These are phyloP conservation scores for Pseudocercospora cruenta DNA, from an alignment of 2,329 filamentous ascomycete genomes.

Conservation along the genomic window DNA sequence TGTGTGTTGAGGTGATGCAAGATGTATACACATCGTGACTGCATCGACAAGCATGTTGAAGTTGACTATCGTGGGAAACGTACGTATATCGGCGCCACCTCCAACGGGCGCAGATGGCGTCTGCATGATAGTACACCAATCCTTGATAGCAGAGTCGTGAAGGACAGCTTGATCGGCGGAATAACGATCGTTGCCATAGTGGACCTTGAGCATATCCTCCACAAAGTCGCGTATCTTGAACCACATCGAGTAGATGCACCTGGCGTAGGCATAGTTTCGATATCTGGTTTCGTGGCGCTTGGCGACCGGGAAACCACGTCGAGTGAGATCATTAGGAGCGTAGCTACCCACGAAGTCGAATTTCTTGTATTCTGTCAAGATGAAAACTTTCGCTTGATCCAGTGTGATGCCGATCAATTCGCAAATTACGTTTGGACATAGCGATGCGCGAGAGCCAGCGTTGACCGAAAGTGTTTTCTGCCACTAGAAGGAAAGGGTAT, in stretches of 20 bases:
- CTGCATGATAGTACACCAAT: conserved; percentile 49
- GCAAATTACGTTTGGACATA: conserved; percentile 52
- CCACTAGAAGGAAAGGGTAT: conserved; percentile 39
- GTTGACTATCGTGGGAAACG: conserved; percentile 50
- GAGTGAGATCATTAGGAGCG: conserved; percentile 50
- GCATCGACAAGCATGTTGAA: conserved; percentile 50
- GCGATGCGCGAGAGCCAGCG: conserved; percentile 48
- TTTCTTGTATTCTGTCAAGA: conserved; percentile 47
- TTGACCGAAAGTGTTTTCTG: conserved; percentile 56
- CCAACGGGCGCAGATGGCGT: conserved; percentile 13
- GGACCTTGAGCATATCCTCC: conserved; percentile 24
- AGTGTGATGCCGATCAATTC: conserved; percentile 48
- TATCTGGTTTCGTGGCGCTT: conserved; percentile 41
- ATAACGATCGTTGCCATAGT: conserved; percentile 34
- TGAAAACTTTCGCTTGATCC: conserved; percentile 43
- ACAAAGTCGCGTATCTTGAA: conserved; percentile 49
- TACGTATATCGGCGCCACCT: conserved; percentile 44
- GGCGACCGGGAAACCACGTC: conserved; percentile 49
- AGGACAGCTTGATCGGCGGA: conserved; percentile 38
- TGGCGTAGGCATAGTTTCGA: conserved; percentile 55
- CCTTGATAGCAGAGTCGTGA: conserved; percentile 41
- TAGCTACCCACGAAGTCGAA: conserved; percentile 53
- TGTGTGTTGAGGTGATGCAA: conserved; percentile 55
- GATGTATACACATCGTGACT: conserved; percentile 58
- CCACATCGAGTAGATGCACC: conserved; percentile 54